phyloP scores from a whole-genome alignment of 768 basidiomycete genomes.

The Russula olivacea region DNA sequence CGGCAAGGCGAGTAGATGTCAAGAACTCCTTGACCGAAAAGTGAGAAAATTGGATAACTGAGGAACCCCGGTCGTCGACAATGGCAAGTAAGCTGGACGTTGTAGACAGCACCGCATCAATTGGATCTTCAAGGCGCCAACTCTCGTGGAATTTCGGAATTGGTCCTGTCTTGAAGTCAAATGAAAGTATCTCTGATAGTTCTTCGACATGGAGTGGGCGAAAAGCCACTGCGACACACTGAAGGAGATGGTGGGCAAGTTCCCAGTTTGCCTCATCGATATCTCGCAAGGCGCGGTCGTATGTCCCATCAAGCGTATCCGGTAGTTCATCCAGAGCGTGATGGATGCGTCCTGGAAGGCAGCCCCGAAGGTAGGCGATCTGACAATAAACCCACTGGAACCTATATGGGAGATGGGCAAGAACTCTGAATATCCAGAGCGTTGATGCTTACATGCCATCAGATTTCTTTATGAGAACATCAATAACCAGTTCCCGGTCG shows the following conservation, averaged over 20 bases:
- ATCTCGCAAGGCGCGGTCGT: background rate
- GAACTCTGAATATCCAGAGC: background rate
- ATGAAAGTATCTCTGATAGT: background rate
- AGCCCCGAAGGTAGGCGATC: background rate
- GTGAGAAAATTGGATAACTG: background rate
- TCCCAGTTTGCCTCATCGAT: background rate
- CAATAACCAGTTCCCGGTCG: background rate
- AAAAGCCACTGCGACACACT: constrained; percentile 1
- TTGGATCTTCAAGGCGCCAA: background rate
- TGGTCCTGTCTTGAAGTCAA: background rate
- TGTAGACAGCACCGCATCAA: background rate
- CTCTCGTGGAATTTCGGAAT: background rate
- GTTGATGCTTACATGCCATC: background rate
- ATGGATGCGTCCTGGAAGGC: background rate
- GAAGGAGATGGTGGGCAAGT: background rate
- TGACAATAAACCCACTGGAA: constrained; percentile 6
- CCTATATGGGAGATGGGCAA: background rate
- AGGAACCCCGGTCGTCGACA: background rate
- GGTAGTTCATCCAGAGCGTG: background rate
- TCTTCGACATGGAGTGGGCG: background rate
- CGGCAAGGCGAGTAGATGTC: background rate
- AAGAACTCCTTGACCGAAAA: constrained; percentile 7
- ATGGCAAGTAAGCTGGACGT: background rate
- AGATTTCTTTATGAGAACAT: background rate
- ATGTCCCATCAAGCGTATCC: background rate